Evolutionary conservation across 75 land plant genomes (phyloP).

Genomic region (Gnetum montanum): DNA sequence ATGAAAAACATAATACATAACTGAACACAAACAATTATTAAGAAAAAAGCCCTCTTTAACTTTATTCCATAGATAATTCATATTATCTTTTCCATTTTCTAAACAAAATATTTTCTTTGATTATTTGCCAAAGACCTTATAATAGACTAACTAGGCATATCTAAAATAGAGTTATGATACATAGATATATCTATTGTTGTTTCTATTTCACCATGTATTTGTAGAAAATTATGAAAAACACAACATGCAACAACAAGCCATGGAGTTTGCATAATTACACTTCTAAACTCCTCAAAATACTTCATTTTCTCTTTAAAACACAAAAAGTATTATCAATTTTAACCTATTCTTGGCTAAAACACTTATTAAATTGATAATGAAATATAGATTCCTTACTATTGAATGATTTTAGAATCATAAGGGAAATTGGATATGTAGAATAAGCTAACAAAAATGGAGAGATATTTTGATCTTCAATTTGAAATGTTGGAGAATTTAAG

Average conservation of each 20-base stretch:
- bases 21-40: no score
- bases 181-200: neutral
- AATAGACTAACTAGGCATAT: neutral
- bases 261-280: neutral
- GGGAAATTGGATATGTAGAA: neutral
- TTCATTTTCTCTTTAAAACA: neutral
- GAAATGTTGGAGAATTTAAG: neutral
- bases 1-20: no score
- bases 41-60: no score
- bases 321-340: no score
- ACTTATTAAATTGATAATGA: no score
- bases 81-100: neutral
- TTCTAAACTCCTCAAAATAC: neutral
- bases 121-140: neutral
- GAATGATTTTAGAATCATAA: neutral
- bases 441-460: neutral
- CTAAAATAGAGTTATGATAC: neutral
- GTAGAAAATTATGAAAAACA: neutral
- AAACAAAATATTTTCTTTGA: conserved; percentile 1
- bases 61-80: no score
- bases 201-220: neutral
- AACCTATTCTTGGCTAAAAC: no score
- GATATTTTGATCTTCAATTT: no score
- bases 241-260: neutral
- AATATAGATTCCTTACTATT: no score